These are phyloP conservation scores for Malassezia slooffiae DNA, from an alignment of 1,284 basidiomycete genomes.

Conservation along the genomic window DNA sequence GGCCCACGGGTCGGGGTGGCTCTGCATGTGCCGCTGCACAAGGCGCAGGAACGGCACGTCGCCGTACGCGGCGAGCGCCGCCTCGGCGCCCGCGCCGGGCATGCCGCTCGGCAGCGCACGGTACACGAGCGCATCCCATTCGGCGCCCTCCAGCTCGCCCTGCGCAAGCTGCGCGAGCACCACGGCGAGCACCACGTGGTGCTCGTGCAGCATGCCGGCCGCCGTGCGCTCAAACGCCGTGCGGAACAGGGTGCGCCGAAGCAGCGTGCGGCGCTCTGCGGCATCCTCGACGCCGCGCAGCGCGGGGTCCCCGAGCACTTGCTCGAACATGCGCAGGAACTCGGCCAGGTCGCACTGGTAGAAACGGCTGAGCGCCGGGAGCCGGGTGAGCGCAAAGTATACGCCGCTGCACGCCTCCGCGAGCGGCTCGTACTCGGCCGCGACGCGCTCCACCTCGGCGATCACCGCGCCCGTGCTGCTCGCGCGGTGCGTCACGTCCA, in stretches of 20 bases:
- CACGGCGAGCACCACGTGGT: constrained; percentile 81
- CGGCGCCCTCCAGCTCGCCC: constrained; percentile 58
- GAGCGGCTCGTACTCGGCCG: constrained; percentile 81
- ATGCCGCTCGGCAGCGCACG: no score
- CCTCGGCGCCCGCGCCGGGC: constrained; percentile 77
- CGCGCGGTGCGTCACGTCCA: constrained; percentile 91
- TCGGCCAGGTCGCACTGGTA: constrained; percentile 96
- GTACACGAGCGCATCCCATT: constrained; percentile 78
- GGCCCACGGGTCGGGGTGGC: constrained; percentile 63
- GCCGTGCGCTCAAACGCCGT: constrained; percentile 81
- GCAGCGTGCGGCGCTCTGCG: constrained; percentile 59
- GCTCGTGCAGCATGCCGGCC: constrained; percentile 76
- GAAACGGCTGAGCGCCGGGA: constrained; percentile 89
- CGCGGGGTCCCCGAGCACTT: constrained; percentile 82
- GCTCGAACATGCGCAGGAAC: constrained; percentile 98
- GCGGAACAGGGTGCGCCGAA: constrained; percentile 84
- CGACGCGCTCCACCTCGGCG: constrained; percentile 90
- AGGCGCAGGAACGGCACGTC: constrained; percentile 46
- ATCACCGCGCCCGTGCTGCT: constrained; percentile 93
- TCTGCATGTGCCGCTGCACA: constrained; percentile 42
- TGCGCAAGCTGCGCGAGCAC: constrained; percentile 76
- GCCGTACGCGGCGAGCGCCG: constrained; percentile 49
- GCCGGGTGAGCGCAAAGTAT: constrained; percentile 92
- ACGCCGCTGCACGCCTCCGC: constrained; percentile 93
- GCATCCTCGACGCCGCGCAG: constrained; percentile 63